Evolutionary conservation across 805 yeast genomes (phyloP).

Genomic region (Ogataea pilisensis): DNA sequence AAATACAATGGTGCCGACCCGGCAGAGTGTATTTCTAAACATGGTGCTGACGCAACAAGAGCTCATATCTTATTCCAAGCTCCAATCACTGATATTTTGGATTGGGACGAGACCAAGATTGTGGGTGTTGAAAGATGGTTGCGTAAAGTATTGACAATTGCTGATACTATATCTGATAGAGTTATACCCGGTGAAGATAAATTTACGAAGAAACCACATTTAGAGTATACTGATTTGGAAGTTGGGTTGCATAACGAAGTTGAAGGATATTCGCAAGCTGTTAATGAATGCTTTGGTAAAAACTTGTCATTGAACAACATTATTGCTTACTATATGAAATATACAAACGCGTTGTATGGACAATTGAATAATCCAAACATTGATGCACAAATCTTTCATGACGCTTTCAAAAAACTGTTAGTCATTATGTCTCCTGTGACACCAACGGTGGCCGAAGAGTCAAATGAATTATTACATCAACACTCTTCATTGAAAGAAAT

Average conservation of each 20-base stretch:
- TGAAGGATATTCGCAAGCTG: constrained; percentile 42
- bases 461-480: constrained; percentile 52
- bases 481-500: constrained; percentile 1
- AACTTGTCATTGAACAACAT: constrained; percentile 74
- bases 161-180: constrained; percentile 17
- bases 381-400: constrained; percentile 39
- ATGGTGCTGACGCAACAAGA: constrained; percentile 93
- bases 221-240: constrained; percentile 39
- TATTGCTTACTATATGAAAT: constrained; percentile 85
- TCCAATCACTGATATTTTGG: constrained; percentile 73
- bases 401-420: constrained; percentile 50
- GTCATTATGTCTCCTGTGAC: constrained; percentile 73
- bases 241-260: constrained; percentile 53
- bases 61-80: constrained; percentile 94
- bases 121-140: constrained; percentile 89
- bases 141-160: constrained; percentile 44
- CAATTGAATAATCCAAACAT: constrained; percentile 37
- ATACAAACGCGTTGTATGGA: constrained; percentile 48
- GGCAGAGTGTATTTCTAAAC: constrained; percentile 58
- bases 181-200: constrained; percentile 3
- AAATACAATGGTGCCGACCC: constrained; percentile 96
- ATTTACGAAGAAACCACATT: constrained; percentile 14
- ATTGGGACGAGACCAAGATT: constrained; percentile 89
- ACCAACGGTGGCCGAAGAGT: constrained; percentile 80
- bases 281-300: constrained; percentile 56